Evolutionary conservation across 2,329 filamentous ascomycete genomes (phyloP), one percentile per base, ranked within the genome.

Genomic region (Fusarium paranaense): DNA sequence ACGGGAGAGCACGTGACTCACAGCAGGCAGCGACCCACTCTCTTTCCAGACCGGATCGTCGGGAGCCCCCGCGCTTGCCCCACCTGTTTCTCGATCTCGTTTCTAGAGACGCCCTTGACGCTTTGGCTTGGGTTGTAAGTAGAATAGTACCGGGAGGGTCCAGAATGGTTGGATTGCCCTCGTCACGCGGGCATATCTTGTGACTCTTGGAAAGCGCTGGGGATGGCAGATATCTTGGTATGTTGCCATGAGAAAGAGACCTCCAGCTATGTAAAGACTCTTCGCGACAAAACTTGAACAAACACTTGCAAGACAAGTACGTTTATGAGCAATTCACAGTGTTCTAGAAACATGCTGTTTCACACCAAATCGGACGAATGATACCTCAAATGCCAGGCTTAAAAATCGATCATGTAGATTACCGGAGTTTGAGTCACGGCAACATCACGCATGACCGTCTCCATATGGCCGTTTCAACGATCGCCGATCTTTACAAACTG

Each of bases 1-100:
- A 81, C 79, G 71, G 79, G 79, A 78, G 73, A 80, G 47, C 79
- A 81, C 79, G 79, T 81, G 79, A 78, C 61, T 32, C n/a, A 25
- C 35, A 40, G 9, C 35, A 37, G 25, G 47, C 47, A 52, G 47
- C 47, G 47, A 52, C 50, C 71, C 62, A 70, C 62, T 61, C 18
- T 45, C 40, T 61, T 18, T 22, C 14, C 6, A 35, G 16, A 33
- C 52, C 50, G 38, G 50, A 63, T 59, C 57, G 54, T 63, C 66
- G 64, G 66, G 58, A 66, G 54, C 57, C 59, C 66, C 75, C 71
- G 66, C 57, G 37, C 40, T 50, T 60, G 38, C 75, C 64, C 72
- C 74, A 54, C 76, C 33, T 27, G 35, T 52, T 65, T 68, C 58
- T 32, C 35, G 33, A 40, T 58, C 30, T 16, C 54, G 47, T 50